Conservation (phyloP, 176 grass and related monocot genomes). For the Eragrostis nindensis region DNA sequence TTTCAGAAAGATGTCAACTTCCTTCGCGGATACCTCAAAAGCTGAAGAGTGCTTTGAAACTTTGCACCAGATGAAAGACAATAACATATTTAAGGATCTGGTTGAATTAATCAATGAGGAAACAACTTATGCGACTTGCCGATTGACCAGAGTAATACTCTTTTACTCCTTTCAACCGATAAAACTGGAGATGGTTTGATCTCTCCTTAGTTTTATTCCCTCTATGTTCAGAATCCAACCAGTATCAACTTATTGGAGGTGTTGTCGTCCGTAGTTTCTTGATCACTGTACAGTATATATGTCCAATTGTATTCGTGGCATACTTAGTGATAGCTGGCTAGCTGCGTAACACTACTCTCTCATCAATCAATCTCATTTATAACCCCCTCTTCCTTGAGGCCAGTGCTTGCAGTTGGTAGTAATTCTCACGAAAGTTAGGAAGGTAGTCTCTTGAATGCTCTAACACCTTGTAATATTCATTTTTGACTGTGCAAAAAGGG, state of each 20-base stretch:
- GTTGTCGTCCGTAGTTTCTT: conserved; percentile 19
- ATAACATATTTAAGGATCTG: conserved; percentile 91
- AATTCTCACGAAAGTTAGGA: conserved; percentile 1
- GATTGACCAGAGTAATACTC: conserved; percentile 64
- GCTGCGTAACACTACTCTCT: conserved; percentile 1
- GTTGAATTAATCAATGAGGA: conserved; percentile 60
- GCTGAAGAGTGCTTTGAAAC: conserved; percentile 76
- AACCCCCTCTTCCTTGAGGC: background rate
- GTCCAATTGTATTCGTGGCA: conserved; percentile 19
- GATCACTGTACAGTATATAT: conserved; percentile 21
- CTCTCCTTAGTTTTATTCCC: conserved; percentile 28
- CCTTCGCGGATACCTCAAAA: conserved; percentile 71
- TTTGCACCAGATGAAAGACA: conserved; percentile 94
- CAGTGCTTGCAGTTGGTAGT: conserved; percentile 23
- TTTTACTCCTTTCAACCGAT: conserved; percentile 17
- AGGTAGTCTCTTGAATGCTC: background rate
- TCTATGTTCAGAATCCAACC: conserved; percentile 10
- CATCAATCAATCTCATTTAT: conserved; percentile 5
- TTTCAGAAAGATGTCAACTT: conserved; percentile 74
- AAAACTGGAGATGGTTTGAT: conserved; percentile 17
- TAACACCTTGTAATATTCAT: background rate
- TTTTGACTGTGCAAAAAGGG: background rate
- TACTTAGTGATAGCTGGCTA: conserved; percentile 5
- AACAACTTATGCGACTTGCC: conserved; percentile 53
- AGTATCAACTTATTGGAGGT: conserved; percentile 31